These are phyloP conservation scores for Heterobasidion occidentale DNA, from an alignment of 1,284 basidiomycete species.

Conservation along the genomic window DNA sequence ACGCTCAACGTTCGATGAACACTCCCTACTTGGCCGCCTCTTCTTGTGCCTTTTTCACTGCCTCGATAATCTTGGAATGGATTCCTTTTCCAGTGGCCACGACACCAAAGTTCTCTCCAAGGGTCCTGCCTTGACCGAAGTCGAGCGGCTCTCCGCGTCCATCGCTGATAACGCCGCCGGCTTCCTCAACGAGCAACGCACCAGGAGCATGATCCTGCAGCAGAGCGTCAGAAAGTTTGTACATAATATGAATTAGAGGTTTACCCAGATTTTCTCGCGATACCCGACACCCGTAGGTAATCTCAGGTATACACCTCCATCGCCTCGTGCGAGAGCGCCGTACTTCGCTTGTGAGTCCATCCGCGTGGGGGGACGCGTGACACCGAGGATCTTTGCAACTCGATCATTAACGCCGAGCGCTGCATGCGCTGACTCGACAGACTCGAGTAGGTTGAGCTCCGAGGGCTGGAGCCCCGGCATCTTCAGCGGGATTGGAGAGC, in stretches of 20 bases:
- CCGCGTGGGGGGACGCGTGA: slow-evolving; percentile 63
- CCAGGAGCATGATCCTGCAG: slow-evolving; percentile 88
- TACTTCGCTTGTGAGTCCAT: slow-evolving; percentile 99
- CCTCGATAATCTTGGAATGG: slow-evolving; percentile 65
- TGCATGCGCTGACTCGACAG: slow-evolving; percentile 89
- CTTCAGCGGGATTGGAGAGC: slow-evolving; percentile 32
- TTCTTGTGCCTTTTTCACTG: slow-evolving; percentile 32
- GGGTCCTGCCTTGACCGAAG: slow-evolving; percentile 82
- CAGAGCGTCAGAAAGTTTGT: slow-evolving; percentile 12
- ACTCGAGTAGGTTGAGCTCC: slow-evolving; percentile 78
- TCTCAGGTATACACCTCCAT: slow-evolving; percentile 71
- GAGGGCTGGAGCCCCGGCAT: slow-evolving; percentile 40
- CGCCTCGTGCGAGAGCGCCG: slow-evolving; percentile 79
- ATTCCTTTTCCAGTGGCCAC: slow-evolving; percentile 69
- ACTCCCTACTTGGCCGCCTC: not conserved
- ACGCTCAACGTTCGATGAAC: not conserved
- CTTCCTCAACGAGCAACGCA: slow-evolving; percentile 79
- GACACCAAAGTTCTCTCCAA: slow-evolving; percentile 85
- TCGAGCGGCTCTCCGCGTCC: slow-evolving; percentile 75
- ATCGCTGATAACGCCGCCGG: slow-evolving; percentile 83
- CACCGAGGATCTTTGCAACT: slow-evolving; percentile 65
- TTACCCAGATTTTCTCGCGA: slow-evolving; percentile 85
- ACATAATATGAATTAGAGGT: slow-evolving; percentile 8
- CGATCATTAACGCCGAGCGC: slow-evolving; percentile 78
- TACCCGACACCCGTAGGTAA: slow-evolving; percentile 85